Percentiles rank a stretch among this genome's conserved stretches.
phyloP scores from a whole-genome alignment of 2,329 filamentous ascomycete genomes.

The Erysiphe pulchra region DNA sequence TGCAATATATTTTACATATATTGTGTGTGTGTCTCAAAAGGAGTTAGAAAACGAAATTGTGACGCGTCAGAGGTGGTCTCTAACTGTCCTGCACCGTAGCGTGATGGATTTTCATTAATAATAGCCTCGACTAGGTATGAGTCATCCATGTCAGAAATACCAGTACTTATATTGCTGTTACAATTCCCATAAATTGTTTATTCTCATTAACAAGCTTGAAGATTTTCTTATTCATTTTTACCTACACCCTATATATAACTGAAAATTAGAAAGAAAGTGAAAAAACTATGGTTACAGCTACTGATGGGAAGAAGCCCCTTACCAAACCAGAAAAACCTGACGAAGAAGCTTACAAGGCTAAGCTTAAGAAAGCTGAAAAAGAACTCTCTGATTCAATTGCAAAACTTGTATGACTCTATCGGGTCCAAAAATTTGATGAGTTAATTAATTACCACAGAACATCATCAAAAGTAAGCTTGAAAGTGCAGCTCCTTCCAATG shows the following conservation, averaged over 20 bases:
- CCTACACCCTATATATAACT: background rate
- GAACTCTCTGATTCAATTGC: constrained; percentile 57
- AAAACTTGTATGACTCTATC: constrained; percentile 26
- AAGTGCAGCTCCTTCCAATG: constrained; percentile 51
- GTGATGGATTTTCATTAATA: no score
- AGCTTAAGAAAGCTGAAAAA: constrained; percentile 62
- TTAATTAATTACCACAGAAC: constrained; percentile 29
- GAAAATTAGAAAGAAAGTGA: background rate
- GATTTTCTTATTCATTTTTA: no score
- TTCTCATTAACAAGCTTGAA: no score
- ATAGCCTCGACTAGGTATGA: no score
- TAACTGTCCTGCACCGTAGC: no score
- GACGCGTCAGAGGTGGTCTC: no score
- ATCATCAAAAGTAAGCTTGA: constrained; percentile 76
- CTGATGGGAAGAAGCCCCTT: constrained; percentile 13
- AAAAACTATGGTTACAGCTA: constrained; percentile 20
- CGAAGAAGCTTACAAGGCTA: constrained; percentile 58
- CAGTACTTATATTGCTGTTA: no score
- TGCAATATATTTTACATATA: no score
- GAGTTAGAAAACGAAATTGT: no score
- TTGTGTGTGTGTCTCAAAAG: no score
- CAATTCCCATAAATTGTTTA: no score
- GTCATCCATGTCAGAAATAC: no score
- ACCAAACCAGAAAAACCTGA: constrained; percentile 65
- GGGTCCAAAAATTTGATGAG: constrained; percentile 1